A percentile compares a stretch with the other conserved stretches of the same genome.
Evolutionary conservation across 768 basidiomycete genomes (phyloP).

Genomic region (Xanthoconium purpureum): DNA sequence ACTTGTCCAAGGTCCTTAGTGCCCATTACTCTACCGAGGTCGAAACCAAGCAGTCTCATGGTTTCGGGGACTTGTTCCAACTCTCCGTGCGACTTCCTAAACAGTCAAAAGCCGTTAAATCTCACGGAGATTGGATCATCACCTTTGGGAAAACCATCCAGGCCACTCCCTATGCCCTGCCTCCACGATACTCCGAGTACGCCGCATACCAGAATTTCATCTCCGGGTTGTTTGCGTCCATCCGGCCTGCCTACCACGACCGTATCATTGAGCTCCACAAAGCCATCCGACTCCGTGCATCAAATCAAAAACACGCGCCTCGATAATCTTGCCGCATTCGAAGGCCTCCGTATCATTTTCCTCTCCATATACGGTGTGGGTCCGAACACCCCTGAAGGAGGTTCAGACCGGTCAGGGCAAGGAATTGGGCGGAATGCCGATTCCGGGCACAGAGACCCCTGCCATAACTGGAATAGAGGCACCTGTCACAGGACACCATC

Average conservation of each 20-base stretch:
- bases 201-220: neutral
- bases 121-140: neutral
- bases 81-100: too few species aligned
- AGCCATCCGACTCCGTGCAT: neutral
- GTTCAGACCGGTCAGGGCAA: too few species aligned
- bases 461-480: neutral
- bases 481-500: neutral
- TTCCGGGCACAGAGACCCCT: neutral
- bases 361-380: neutral
- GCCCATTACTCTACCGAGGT: neutral
- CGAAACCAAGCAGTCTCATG: constrained; percentile 1
- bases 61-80: too few species aligned
- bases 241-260: neutral
- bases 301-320: neutral
- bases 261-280: neutral
- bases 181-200: too few species aligned
- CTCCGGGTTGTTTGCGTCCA: neutral
- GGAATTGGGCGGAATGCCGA: too few species aligned
- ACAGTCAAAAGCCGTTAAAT: neutral
- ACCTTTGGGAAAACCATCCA: neutral
- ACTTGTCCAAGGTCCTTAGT: constrained; percentile 11
- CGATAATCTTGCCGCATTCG: neutral
- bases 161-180: neutral
- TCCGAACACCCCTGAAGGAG: neutral
- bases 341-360: neutral